phyloP scores from a whole-genome alignment of 192 early-diverging fungal genomes.

The Martensiomyces pterosporus region DNA sequence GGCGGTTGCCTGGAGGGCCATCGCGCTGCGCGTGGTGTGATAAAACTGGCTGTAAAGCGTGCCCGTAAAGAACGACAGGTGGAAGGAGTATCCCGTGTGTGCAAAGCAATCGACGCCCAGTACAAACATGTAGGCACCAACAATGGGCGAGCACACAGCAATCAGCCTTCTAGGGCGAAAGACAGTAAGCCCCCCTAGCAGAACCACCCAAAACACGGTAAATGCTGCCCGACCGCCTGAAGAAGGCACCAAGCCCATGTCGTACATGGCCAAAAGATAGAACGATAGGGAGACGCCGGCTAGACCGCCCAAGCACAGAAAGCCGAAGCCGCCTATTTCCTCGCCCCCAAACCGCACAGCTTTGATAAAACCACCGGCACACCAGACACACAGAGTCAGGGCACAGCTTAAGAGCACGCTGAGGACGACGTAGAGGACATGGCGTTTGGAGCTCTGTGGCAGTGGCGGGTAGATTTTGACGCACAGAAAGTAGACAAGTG shows the following conservation, averaged over 20 bases:
- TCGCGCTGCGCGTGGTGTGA: neutral
- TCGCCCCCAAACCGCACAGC: neutral
- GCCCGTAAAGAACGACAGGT: constrained; percentile 2
- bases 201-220: neutral
- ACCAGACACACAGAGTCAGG: too few species aligned
- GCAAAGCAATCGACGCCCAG: constrained; percentile 15
- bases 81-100: constrained; percentile 5
- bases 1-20: constrained; percentile 10
- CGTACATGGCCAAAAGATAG: constrained; percentile 4
- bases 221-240: constrained; percentile 1
- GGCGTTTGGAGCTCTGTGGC: neutral
- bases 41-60: neutral
- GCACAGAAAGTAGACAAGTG: constrained; percentile 5
- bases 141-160: constrained; percentile 2
- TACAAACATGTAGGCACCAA: constrained; percentile 13
- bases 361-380: too few species aligned
- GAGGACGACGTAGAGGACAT: constrained; percentile 1
- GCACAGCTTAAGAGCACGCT: neutral
- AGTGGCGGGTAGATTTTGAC: neutral
- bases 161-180: neutral
- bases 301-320: neutral
- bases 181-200: neutral
- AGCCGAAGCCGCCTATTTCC: neutral
- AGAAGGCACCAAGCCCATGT: neutral
- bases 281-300: neutral